These are phyloP conservation scores for Amoeboradix gromovi DNA, from an alignment of 371 early-diverging fungal species.

Conservation along the genomic window DNA sequence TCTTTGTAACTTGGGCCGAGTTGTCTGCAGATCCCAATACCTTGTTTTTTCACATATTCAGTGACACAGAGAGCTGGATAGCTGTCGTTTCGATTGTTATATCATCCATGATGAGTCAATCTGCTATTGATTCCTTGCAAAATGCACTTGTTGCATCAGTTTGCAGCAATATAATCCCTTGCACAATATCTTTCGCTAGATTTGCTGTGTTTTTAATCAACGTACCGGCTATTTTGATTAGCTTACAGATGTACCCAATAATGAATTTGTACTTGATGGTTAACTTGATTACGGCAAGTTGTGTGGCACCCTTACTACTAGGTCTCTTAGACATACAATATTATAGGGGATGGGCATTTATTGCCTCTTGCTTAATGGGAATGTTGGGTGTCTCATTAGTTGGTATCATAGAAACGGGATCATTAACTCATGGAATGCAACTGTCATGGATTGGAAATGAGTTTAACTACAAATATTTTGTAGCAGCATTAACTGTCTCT, in stretches of 20 bases:
- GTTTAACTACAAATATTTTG: too few species aligned
- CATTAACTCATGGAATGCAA: too few species aligned
- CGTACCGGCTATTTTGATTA: slow-evolving; percentile 19
- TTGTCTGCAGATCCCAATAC: slow-evolving; percentile 10
- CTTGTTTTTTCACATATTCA: slow-evolving; percentile 18
- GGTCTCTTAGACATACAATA: too few species aligned
- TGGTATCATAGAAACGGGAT: too few species aligned
- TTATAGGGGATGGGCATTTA: too few species aligned
- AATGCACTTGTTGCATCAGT: slow-evolving; percentile 22
- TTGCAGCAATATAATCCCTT: too few species aligned
- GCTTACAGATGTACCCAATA: slow-evolving; percentile 12
- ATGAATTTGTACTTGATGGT: slow-evolving; percentile 18
- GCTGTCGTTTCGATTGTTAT: slow-evolving; percentile 11
- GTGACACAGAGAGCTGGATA: slow-evolving; percentile 13
- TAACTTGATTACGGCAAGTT: slow-evolving; percentile 20
- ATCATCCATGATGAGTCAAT: slow-evolving; percentile 22
- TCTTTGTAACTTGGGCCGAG: slow-evolving; percentile 20
- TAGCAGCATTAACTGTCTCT: too few species aligned
- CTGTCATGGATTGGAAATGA: too few species aligned
- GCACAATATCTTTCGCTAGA: slow-evolving; percentile 18
- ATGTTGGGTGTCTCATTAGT: too few species aligned
- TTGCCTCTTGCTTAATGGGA: too few species aligned
- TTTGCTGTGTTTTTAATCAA: slow-evolving; percentile 17
- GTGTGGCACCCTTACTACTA: slow-evolving; percentile 17
- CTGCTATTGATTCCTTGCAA: slow-evolving; percentile 23